Conservation (phyloP, 352 stramenopile species). For the Phytopythium helicoides region DNA sequence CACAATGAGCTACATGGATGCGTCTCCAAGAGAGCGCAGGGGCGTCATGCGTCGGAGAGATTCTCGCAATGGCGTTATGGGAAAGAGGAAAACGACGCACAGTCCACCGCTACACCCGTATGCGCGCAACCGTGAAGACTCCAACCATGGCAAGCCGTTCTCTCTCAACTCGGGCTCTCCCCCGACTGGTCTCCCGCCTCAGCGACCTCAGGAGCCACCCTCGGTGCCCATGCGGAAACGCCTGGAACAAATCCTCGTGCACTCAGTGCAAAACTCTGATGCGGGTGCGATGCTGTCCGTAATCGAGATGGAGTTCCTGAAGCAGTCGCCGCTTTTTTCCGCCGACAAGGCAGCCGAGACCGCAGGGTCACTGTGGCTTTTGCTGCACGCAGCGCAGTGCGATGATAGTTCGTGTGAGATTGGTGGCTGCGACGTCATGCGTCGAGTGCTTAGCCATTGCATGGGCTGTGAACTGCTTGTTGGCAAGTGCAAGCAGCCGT, state of each 20-base stretch:
- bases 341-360: slow-evolving; percentile 50
- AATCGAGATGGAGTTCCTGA: slow-evolving; percentile 47
- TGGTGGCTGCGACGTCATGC: slow-evolving; percentile 63
- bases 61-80: background rate
- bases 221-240: slow-evolving; percentile 36
- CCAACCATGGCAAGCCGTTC: slow-evolving; percentile 10
- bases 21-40: slow-evolving; percentile 4
- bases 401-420: slow-evolving; percentile 53
- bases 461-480: slow-evolving; percentile 55
- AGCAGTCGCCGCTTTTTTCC: slow-evolving; percentile 52
- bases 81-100: slow-evolving; percentile 14
- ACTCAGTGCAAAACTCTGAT: slow-evolving; percentile 41
- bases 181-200: slow-evolving; percentile 7
- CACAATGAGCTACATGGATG: slow-evolving; percentile 4
- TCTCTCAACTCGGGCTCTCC: slow-evolving; percentile 29
- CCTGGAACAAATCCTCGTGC: slow-evolving; percentile 41
- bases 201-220: slow-evolving; percentile 18
- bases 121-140: slow-evolving; percentile 1
- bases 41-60: slow-evolving; percentile 7
- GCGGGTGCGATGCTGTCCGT: slow-evolving; percentile 40
- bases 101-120: slow-evolving; percentile 18
- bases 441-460: slow-evolving; percentile 64
- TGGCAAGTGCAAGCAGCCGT: slow-evolving; percentile 63
- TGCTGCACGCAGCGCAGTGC: slow-evolving; percentile 52
- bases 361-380: slow-evolving; percentile 65